Base-by-base conservation (phyloP, 1,139 yeast genomes). In the Blastobotrys elegans region DNA sequence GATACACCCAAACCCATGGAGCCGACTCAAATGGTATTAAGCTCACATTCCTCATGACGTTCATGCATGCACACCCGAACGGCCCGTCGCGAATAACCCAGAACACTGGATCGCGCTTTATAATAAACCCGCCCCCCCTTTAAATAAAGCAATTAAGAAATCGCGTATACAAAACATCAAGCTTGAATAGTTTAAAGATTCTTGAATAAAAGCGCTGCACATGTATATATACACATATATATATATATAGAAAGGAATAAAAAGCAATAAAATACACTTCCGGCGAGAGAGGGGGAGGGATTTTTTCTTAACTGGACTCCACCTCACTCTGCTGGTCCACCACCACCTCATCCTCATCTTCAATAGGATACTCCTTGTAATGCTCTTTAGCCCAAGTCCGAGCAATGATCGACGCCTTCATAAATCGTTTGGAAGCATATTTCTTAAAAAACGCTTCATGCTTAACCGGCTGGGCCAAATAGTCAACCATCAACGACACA, bases 361-460 rank as follows among this genome's bases (percentile, higher is more conserved):
- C 27, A 24, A 39, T n/a, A 6, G 51, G 51, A 35, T 32, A 49
- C 20, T 43, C 43, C 11, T 40, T 36, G 18, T 32, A 44, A 37
- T 53, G 52, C 57, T 77, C 75, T 66, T 84, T 83, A 46, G 95
- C 96, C 97, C 97, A 90, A 63, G 84, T 85, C 60, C 96, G 80
- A 54, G 96, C 88, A 53, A 87, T 73, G 29, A 87, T 77, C 48
- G 95, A 84, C 26, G 95, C 97, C 67, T 87, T 87, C 87, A 92
- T 83, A 64, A 84, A 89, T 63, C 88, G 82, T 63, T 92, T 81
- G 35, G 94, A 81, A 40, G 96, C 95, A 65, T 92, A 92, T 69
- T 92, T 92, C 65, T 88, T 88, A 72, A 88, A 90, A 61, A 90
- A 87, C 62, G 89, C 96, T 62, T 89, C 96, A 65, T 90, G 96